These are phyloP conservation scores for Chalciporus chontae DNA, from an alignment of 768 basidiomycete species.

Conservation along the genomic window DNA sequence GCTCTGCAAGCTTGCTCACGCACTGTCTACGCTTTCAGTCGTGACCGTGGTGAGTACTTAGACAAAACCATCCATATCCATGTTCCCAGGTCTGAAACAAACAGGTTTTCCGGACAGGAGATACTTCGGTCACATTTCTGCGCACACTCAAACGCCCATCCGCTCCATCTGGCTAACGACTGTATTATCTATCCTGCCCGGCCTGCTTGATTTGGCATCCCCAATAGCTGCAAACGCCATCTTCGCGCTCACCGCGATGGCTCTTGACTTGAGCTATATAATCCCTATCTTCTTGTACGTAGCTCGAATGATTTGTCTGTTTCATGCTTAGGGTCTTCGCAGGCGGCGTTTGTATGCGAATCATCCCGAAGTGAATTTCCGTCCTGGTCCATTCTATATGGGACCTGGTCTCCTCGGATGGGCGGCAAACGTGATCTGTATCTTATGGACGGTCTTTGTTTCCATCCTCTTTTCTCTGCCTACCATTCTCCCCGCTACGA, in stretches of 20 bases:
- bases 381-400: conserved; percentile 86
- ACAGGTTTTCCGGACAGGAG: conserved; percentile 72
- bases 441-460: conserved; percentile 66
- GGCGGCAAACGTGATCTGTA: conserved; percentile 60
- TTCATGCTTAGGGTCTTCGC: background rate
- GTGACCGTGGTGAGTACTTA: conserved; percentile 57
- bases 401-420: conserved; percentile 63
- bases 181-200: conserved; percentile 61
- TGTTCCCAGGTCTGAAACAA: background rate
- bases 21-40: conserved; percentile 81
- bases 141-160: conserved; percentile 66
- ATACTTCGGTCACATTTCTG: conserved; percentile 67
- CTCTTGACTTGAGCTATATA: conserved; percentile 74
- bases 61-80: background rate
- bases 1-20: conserved; percentile 81
- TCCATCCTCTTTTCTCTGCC: conserved; percentile 73
- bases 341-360: conserved; percentile 60
- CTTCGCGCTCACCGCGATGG: conserved; percentile 79
- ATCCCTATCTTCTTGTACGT: conserved; percentile 69
- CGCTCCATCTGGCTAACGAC: conserved; percentile 76
- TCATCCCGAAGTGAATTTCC: conserved; percentile 81
- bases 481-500: conserved; percentile 64
- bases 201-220: conserved; percentile 72
- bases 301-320: background rate
- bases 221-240: conserved; percentile 76